These are phyloP conservation scores for Phyllostachys edulis DNA, from an alignment of 176 grass and related monocot genomes.

Conservation along the genomic window DNA sequence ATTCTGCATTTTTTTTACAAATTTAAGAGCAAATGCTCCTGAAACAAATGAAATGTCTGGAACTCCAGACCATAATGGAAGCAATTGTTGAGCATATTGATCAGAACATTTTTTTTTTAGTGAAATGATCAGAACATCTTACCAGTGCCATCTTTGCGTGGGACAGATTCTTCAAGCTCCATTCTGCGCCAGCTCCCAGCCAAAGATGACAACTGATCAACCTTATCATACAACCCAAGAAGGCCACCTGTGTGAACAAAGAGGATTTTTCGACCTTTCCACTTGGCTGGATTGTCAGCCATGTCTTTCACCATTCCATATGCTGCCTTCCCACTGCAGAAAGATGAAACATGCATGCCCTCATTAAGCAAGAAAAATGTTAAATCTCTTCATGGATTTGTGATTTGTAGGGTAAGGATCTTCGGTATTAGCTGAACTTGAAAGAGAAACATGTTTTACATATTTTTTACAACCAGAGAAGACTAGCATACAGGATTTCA, in stretches of 20 bases:
- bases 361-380: background rate
- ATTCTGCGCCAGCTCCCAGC: conserved; percentile 75
- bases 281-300: conserved; percentile 63
- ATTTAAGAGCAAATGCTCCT: background rate
- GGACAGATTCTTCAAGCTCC: conserved; percentile 74
- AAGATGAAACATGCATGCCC: background rate
- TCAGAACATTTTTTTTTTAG: conserved; percentile 76
- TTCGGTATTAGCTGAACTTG: background rate
- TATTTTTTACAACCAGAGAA: background rate
- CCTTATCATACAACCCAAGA: conserved; percentile 91
- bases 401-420: background rate
- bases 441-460: background rate
- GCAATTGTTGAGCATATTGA: background rate
- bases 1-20: conserved; percentile 27
- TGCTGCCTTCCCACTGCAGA: conserved; percentile 69
- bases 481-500: background rate
- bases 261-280: conserved; percentile 70
- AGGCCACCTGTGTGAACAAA: conserved; percentile 91
- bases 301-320: conserved; percentile 83
- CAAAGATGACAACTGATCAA: conserved; percentile 59
- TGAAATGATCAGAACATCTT: conserved; percentile 81
- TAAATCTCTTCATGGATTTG: background rate
- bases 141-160: conserved; percentile 68
- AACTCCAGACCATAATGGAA: conserved; percentile 1
- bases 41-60: background rate